phyloP scores from a whole-genome alignment of 2,329 filamentous ascomycete species.

The Amauroascus verrucosus region DNA sequence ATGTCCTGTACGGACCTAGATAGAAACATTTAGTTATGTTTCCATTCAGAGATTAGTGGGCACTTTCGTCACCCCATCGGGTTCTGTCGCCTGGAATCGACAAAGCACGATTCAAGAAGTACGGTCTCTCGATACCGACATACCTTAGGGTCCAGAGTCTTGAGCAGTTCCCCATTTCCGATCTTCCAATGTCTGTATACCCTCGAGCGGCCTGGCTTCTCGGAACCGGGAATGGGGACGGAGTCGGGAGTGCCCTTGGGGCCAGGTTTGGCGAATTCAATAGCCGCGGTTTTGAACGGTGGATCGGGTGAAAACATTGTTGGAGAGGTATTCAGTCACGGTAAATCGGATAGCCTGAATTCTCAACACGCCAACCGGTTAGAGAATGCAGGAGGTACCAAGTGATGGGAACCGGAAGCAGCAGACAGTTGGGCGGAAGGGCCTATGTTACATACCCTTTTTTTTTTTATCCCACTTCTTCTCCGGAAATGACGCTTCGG shows the following conservation, averaged over 20 bases:
- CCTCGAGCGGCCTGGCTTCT: slow-evolving; percentile 59
- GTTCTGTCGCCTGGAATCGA: too few species aligned
- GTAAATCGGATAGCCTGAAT: neutral
- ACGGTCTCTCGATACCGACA: slow-evolving; percentile 16
- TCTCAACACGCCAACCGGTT: neutral
- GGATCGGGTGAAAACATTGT: slow-evolving; percentile 14
- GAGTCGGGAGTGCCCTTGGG: slow-evolving; percentile 69
- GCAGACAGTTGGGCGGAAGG: too few species aligned
- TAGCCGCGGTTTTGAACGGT: slow-evolving; percentile 3
- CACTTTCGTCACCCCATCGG: too few species aligned
- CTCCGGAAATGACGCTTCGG: neutral
- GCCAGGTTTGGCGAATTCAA: slow-evolving; percentile 40
- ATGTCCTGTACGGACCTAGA: slow-evolving; percentile 41
- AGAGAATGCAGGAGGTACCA: neutral
- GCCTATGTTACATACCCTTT: neutral
- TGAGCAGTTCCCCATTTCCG: slow-evolving; percentile 56
- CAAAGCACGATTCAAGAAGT: neutral
- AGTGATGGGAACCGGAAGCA: neutral
- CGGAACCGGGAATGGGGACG: slow-evolving; percentile 63
- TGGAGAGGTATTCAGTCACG: neutral
- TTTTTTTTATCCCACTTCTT: neutral
- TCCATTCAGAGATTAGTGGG: neutral
- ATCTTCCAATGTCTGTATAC: slow-evolving; percentile 79
- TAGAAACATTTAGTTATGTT: neutral
- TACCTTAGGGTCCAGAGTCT: slow-evolving; percentile 59